Evolutionary conservation across 139 green algal species (phyloP).

Genomic region (Pleodorina starrii): DNA sequence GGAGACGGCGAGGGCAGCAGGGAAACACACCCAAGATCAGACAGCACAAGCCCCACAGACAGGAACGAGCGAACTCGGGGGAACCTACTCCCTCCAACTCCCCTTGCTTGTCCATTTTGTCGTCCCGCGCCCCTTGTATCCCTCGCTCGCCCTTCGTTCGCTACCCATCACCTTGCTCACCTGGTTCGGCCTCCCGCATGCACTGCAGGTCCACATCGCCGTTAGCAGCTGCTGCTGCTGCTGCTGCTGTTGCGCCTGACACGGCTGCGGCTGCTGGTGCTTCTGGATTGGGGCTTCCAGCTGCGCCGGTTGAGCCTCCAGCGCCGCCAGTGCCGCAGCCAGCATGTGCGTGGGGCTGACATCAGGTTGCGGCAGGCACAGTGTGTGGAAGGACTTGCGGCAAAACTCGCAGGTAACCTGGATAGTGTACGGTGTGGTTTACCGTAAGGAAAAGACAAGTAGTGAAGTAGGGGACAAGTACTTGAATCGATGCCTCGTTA

Average conservation of each 20-base stretch:
- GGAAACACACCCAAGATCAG: no score
- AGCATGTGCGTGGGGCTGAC: slow-evolving; percentile 55
- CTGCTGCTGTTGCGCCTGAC: neutral
- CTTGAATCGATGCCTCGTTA: no score
- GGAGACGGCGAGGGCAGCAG: no score
- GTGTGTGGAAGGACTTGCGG: slow-evolving; percentile 66
- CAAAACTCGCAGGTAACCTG: slow-evolving; percentile 48
- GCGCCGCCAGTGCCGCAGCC: neutral
- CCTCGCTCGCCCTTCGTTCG: no score
- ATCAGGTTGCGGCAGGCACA: slow-evolving; percentile 70
- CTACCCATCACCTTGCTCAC: neutral
- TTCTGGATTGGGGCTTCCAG: neutral
- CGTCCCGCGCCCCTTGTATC: no score
- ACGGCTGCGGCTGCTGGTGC: neutral
- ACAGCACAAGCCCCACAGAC: no score
- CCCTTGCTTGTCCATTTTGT: no score
- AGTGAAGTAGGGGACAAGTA: no score
- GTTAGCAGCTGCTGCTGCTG: neutral
- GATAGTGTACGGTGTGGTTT: neutral
- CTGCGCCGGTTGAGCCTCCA: neutral
- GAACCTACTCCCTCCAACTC: no score
- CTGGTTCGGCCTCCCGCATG: neutral
- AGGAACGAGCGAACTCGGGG: no score
- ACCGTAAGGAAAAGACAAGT: no score
- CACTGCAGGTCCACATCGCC: neutral